phyloP scores from a whole-genome alignment of 495 filamentous ascomycete genomes.

The Neurospora intermedia region DNA sequence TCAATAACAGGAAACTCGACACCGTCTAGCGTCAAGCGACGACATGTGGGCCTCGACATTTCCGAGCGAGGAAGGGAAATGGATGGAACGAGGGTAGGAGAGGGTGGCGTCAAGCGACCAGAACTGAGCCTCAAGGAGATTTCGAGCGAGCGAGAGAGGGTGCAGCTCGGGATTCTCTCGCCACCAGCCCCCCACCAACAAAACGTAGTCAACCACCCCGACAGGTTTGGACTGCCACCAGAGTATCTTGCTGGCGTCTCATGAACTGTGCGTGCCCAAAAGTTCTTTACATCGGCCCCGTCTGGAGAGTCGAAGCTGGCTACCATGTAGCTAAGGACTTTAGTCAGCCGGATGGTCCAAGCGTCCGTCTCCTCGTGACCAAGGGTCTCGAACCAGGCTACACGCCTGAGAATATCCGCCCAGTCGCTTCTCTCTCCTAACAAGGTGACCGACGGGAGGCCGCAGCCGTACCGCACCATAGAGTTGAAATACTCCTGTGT shows the following conservation, averaged over 20 bases:
- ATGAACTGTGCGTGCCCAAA: constrained; percentile 25
- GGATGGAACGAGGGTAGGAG: too few relatives aligned
- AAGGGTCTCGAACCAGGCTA: constrained; percentile 21
- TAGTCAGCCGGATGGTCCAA: constrained; percentile 18
- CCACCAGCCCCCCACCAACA: background rate
- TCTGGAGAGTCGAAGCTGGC: constrained; percentile 27
- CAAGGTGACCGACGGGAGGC: constrained; percentile 30
- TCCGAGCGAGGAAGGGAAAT: background rate
- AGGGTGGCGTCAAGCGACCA: too few relatives aligned
- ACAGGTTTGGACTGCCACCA: background rate
- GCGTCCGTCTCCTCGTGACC: constrained; percentile 17
- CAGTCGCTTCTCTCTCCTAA: constrained; percentile 26
- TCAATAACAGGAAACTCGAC: background rate
- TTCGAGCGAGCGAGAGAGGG: too few relatives aligned
- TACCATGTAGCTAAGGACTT: constrained; percentile 28
- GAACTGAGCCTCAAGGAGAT: too few relatives aligned
- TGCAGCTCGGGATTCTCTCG: background rate
- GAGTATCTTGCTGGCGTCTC: background rate
- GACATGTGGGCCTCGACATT: background rate
- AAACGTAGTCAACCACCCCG: background rate
- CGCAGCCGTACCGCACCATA: constrained; percentile 18
- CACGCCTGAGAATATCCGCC: constrained; percentile 16
- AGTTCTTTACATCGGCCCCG: constrained; percentile 15
- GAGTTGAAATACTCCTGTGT: constrained; percentile 26
- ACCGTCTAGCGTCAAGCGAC: background rate